phyloP scores from a whole-genome alignment of 2,329 filamentous ascomycete species.

The Gremmenia infestans region DNA sequence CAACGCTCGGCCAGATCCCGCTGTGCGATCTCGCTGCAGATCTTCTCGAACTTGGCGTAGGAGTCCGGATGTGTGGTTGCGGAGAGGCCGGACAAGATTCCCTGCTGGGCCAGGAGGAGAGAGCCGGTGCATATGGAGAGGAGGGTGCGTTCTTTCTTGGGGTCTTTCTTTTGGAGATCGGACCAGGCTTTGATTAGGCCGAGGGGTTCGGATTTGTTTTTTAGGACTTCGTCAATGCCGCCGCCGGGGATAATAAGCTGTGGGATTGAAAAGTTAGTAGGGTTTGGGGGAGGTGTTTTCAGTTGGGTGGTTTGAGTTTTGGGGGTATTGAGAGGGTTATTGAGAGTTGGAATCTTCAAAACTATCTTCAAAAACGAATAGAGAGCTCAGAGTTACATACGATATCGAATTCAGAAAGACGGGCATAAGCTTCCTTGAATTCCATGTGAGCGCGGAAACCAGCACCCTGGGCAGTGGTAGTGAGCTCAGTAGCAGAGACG shows the following conservation, averaged over 20 bases:
- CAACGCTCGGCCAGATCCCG: conserved; percentile 70
- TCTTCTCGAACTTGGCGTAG: conserved; percentile 74
- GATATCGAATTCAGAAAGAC: conserved; percentile 58
- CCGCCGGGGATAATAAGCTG: conserved; percentile 69
- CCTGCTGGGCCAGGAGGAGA: conserved; percentile 70
- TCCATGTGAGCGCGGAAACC: conserved; percentile 69
- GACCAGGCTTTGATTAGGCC: conserved; percentile 70
- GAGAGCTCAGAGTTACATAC: neutral
- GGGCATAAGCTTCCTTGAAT: conserved; percentile 72
- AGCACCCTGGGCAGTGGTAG: conserved; percentile 56
- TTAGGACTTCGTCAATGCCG: conserved; percentile 53
- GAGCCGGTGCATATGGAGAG: conserved; percentile 76
- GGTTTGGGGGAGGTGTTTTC: too few relatives aligned
- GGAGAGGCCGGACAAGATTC: conserved; percentile 71
- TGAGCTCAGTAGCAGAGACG: conserved; percentile 44
- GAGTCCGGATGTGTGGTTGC: conserved; percentile 80
- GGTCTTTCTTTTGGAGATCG: conserved; percentile 74
- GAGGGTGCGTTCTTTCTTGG: conserved; percentile 73
- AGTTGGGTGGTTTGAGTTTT: too few relatives aligned
- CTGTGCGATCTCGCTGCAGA: conserved; percentile 69
- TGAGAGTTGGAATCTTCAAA: too few relatives aligned
- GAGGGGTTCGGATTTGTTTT: conserved; percentile 64
- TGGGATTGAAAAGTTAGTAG: too few relatives aligned
- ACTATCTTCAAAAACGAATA: neutral
- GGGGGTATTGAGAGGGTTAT: too few relatives aligned